Evolutionary conservation across 495 filamentous ascomycete genomes (phyloP), one percentile per base, ranked within the genome.

Genomic region (Cryomyces minteri): DNA sequence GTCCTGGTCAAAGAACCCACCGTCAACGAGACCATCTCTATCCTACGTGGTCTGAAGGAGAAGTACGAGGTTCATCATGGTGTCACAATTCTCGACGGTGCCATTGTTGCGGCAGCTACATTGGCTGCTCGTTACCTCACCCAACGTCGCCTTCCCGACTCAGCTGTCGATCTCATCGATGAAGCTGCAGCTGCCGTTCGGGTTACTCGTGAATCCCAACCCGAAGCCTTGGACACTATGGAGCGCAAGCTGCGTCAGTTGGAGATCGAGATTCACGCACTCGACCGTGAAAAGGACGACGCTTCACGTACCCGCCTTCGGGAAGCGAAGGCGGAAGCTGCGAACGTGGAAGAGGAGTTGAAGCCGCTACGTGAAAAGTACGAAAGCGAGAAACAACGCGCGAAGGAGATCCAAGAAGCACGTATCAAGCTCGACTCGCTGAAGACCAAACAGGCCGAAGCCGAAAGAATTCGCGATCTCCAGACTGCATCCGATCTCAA

Each of bases 1-100:
- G 88, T 98, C 31, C 62, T 96, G 32, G 86, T 95, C 56, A 93
- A 92, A 58, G 90, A 98, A 58, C 90, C 90, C 1, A 64, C 76
- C 5, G 76, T 95, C 38, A 61, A 77, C 0, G 90, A 98, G 62
- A 96, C 90, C 4, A 76, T 98, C 51, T 96, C 90, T 4, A 98
- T 98, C 58, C 80, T 98, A 11, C 81, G 90, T 68, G 90, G 90
- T 49, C 65, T 98, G 46, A 96, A 96, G 64, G 88, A 95, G 57
- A 84, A 85, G 54, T 98, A 94, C 62, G 90, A 98, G 60, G 84
- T 92, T 12, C 90, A 98, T 65, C 90, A 98, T 61, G 86, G 87
- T 73, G 92, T 98, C 57, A 94, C 74, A 55, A 95, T 98, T 54
- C 70, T 85, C 8, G 90, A 98, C 53, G 80, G 76, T 53, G 88